A percentile compares a stretch with the other conserved stretches of the same genome.
Conservation (phyloP, 2,329 filamentous ascomycete genomes). For the Fusarium humuli region DNA sequence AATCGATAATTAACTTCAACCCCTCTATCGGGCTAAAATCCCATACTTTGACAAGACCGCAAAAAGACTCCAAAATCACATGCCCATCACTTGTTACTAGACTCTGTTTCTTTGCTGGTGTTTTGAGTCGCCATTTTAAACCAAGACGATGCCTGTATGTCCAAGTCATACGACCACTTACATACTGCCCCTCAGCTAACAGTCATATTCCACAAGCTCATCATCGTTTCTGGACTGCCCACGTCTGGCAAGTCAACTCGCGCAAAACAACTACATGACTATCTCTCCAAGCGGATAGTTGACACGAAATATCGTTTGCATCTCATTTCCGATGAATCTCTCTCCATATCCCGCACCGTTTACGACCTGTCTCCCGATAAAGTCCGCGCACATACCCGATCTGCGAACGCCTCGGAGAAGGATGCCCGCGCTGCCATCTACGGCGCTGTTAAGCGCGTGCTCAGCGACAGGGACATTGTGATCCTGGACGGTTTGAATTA, state of each 20-base stretch:
- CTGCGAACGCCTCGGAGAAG: slow-evolving; percentile 81
- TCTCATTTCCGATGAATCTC: slow-evolving; percentile 77
- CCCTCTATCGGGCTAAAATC: not conserved
- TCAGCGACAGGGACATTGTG: slow-evolving; percentile 79
- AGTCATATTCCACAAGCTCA: slow-evolving; percentile 60
- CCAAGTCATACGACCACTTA: not conserved
- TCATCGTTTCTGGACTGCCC: slow-evolving; percentile 74
- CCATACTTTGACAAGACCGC: not conserved
- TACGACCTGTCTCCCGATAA: slow-evolving; percentile 71
- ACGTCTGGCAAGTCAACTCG: slow-evolving; percentile 77
- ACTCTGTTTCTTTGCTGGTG: not conserved
- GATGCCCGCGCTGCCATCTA: slow-evolving; percentile 82
- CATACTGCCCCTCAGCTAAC: slow-evolving; percentile 24
- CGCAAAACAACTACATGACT: slow-evolving; percentile 72
- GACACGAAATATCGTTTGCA: slow-evolving; percentile 72
- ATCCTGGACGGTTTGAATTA: slow-evolving; percentile 86
- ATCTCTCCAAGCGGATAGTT: slow-evolving; percentile 69
- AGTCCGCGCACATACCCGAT: slow-evolving; percentile 70
- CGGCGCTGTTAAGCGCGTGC: slow-evolving; percentile 80
- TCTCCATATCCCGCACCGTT: slow-evolving; percentile 75
- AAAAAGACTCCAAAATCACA: slow-evolving; percentile 1
- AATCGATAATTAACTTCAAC: slow-evolving; percentile 13
- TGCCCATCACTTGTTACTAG: not conserved
- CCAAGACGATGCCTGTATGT: slow-evolving; percentile 44
- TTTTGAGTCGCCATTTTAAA: not conserved